Evolutionary conservation across 345 rosid genomes (phyloP), one percentile per base, ranked within the genome.

Genomic region (Bretschneidera sinensis): DNA sequence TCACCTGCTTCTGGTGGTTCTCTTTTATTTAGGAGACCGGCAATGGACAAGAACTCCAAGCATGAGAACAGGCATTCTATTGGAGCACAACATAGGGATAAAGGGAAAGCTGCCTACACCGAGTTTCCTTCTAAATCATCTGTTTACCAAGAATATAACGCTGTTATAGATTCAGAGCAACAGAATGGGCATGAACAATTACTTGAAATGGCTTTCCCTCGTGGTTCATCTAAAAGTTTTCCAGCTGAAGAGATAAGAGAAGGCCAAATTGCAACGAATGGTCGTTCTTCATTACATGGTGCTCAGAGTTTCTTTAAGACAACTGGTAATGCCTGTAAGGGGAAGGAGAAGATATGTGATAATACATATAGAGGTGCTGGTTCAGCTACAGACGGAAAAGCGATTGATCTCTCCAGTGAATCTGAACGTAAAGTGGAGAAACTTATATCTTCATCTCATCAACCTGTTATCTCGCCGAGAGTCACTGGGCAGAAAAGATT

Each of bases 291-390:
- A 56, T 57, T 74, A 48, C 60, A 43, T 67, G 62, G 55, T 63
- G 51, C 64, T 43, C 65, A 50, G 23, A 67, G 55, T 43, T 66
- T 74, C 65, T 67, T 73, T 60, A 54, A 59, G 58, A 57, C 68
- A 43, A 52, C 73, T 35, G 43, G 64, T 59, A 68, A 47, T 60
- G 49, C 73, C 61, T 61, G 45, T 47, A 92, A 89, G 82, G 97
- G 92, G 48, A 87, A 92, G 77, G 92, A 76, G 68, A 87, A 84
- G 48, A 55, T 77, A 64, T 78, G 62, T 45, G 66, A 60, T 20
- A 63, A 24, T 76, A 62, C 71, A 53, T 59, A 54, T 57, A 64
- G 55, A 45, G 75, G 58, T 54, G 55, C 71, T 59, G 68, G 66
- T 71, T 83, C 81, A 51, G 64, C 59, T 71, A 31, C 63, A 50